Evolutionary conservation across 2,329 filamentous ascomycete species (phyloP), one percentile per base, ranked within the genome.

Genomic region (Diaporthe citrichinensis): DNA sequence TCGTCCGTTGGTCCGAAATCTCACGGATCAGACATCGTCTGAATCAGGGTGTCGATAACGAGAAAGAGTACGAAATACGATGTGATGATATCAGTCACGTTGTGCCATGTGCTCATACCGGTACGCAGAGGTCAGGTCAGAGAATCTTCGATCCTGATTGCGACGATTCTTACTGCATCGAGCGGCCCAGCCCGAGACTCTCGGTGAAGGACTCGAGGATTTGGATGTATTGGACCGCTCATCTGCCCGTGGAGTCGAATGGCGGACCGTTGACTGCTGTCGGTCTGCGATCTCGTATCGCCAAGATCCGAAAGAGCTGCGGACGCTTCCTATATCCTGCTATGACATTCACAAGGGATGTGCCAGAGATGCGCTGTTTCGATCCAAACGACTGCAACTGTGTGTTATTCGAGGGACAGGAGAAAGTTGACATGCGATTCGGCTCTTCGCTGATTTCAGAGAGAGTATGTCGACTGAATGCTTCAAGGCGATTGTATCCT

Each of bases 301-400:
- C 34, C 3, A 46, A 73, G 34, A 17, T 73, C 2, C 34, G 57
- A 9, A 23, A 46, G 8, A 55, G 31, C 3, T 9, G 15, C 34
- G 71, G 58, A 53, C 58, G 71, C 31, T 73, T 73, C 23, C 23
- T 73, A 14, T 53, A n/a, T 57, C 41, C 44, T 28, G 55, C 28
- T 15, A 14, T 41, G 5, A 49, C 57, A 39, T 15, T 23, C 5
- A 34, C 41, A 25, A 9, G n/a, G 15, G 68, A 31, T 23, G 28
- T 73, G 58, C 58, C 71, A 28, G 71, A 73, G 58, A 49, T 73
- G 31, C 58, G 71, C 44, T 73, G 58, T 25, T 65, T 67, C 28
- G 71, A 57, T n/a, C 46, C 44, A 17, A 73, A 73, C 12, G 46
- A 51, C 8, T 73, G 71, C 49, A 46, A 57, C 44, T 65, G 58